Percentiles rank a stretch among this genome's conserved stretches.
Conservation (phyloP, 306 rosid species). For the Fragaria vesca region DNA sequence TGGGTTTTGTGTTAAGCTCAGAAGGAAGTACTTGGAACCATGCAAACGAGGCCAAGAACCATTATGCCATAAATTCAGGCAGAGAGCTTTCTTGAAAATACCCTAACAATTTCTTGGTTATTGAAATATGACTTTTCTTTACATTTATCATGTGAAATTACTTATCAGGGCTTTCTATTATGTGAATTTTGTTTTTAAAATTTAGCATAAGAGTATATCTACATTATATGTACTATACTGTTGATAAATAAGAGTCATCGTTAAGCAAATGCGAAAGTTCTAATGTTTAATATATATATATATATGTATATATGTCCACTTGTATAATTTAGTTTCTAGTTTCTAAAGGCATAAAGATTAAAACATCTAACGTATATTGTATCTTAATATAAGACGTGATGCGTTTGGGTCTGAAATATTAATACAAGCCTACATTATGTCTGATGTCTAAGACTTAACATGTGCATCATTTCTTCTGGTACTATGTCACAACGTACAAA, state of each 20-base stretch:
- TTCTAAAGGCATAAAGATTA: too few relatives aligned
- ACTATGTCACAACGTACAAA: neutral
- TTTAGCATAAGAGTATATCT: too few relatives aligned
- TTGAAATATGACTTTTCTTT: neutral
- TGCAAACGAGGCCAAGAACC: neutral
- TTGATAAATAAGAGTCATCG: too few relatives aligned
- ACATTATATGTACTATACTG: too few relatives aligned
- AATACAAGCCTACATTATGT: neutral
- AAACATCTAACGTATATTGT: too few relatives aligned
- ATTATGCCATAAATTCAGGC: neutral
- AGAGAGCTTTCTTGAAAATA: neutral
- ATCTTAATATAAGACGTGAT: too few relatives aligned
- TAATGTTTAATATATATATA: too few relatives aligned
- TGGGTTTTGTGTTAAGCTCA: neutral
- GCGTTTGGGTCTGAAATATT: too few relatives aligned
- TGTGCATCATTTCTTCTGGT: neutral
- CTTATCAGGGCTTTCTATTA: neutral
- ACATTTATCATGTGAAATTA: neutral
- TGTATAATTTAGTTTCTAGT: too few relatives aligned
- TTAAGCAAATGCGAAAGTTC: too few relatives aligned
- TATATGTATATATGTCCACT: too few relatives aligned
- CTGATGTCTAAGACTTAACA: neutral
- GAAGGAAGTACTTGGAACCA: neutral
- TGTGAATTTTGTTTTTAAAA: neutral
- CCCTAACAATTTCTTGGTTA: neutral